Percentiles rank a stretch among this genome's conserved stretches.
phyloP scores from a whole-genome alignment of 164 flowering plant genomes.

The Aristolochia fimbriata region DNA sequence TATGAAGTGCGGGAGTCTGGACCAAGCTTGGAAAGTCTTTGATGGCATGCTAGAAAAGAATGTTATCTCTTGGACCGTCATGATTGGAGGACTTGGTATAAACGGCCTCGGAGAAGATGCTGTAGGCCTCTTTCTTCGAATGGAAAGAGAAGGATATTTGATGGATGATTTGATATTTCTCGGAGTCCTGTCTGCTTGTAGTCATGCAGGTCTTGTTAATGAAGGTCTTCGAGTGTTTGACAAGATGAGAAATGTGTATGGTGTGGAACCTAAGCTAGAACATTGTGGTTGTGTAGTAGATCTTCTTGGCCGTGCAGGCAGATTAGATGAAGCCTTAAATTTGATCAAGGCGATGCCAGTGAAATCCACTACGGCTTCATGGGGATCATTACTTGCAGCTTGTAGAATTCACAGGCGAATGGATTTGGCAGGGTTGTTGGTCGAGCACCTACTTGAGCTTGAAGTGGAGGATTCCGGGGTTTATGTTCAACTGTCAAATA shows the following conservation, averaged over 20 bases:
- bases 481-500: constrained; percentile 30
- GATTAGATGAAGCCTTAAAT: constrained; percentile 17
- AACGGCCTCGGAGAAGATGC: constrained; percentile 24
- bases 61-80: constrained; percentile 25
- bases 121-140: constrained; percentile 16
- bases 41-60: constrained; percentile 18
- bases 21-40: constrained; percentile 21
- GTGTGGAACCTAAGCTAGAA: constrained; percentile 23
- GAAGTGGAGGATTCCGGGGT: constrained; percentile 27
- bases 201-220: constrained; percentile 23
- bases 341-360: constrained; percentile 22
- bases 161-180: constrained; percentile 27
- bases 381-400: constrained; percentile 36
- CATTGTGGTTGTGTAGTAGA: constrained; percentile 34
- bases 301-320: constrained; percentile 30
- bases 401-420: constrained; percentile 16
- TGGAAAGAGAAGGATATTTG: constrained; percentile 14
- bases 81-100: constrained; percentile 28
- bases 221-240: constrained; percentile 21
- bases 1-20: constrained; percentile 26
- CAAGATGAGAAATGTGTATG: constrained; percentile 12
- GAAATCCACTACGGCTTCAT: constrained; percentile 18
- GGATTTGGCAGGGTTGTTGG: constrained; percentile 16
- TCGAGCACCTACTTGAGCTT: constrained; percentile 19
- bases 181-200: constrained; percentile 25